Conservation (phyloP, 257 asterid species). For the Leonotis leonurus region DNA sequence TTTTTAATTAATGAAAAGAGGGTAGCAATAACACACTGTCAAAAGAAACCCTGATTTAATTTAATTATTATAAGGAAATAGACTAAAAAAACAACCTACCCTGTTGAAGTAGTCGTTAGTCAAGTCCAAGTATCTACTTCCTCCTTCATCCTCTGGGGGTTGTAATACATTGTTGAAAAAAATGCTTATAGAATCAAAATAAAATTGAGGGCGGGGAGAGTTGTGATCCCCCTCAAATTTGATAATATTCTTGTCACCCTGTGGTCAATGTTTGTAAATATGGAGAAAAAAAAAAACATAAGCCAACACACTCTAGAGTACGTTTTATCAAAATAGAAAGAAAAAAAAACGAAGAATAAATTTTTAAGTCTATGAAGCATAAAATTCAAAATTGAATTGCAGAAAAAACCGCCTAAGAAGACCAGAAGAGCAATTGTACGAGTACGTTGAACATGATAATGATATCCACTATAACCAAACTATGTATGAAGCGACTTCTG, state of each 20-base stretch:
- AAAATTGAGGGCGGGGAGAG: conserved; percentile 91
- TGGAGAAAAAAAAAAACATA: too few species aligned
- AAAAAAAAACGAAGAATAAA: too few species aligned
- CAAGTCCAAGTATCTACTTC: conserved; percentile 48
- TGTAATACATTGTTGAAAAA: conserved; percentile 87
- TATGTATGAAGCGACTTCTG: not conserved
- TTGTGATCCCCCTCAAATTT: conserved; percentile 96
- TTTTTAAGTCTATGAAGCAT: not conserved
- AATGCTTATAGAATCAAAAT: conserved; percentile 90
- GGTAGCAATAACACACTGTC: not conserved
- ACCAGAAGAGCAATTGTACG: not conserved
- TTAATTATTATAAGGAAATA: not conserved
- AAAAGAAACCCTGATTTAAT: not conserved
- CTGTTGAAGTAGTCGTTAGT: conserved; percentile 44
- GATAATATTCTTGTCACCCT: conserved; percentile 96
- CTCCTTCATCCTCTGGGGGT: conserved; percentile 68
- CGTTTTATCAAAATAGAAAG: too few species aligned
- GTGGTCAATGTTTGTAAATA: conserved; percentile 11
- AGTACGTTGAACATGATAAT: not conserved
- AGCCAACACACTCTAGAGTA: not conserved
- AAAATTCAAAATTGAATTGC: not conserved
- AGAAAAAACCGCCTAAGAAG: too few species aligned
- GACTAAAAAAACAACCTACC: conserved; percentile 29
- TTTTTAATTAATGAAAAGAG: not conserved
- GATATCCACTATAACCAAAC: not conserved